These are phyloP conservation scores for Ogataea trehalophila DNA, from an alignment of 805 yeast species.

Conservation along the genomic window DNA sequence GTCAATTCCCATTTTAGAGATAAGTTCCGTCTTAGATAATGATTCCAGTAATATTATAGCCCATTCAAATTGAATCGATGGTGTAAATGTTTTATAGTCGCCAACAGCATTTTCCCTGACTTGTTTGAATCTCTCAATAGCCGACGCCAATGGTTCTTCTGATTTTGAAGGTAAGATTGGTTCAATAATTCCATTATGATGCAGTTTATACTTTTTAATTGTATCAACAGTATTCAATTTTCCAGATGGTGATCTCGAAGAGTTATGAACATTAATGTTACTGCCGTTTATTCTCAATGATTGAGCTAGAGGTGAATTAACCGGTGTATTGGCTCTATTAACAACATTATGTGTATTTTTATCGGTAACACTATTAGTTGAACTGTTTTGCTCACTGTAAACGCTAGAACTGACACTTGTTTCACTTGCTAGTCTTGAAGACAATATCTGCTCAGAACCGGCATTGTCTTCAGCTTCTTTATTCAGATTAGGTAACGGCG, in stretches of 20 bases:
- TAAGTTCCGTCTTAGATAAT: conserved; percentile 35
- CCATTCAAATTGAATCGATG: conserved; percentile 56
- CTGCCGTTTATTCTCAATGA: too few relatives aligned
- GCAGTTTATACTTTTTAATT: conserved; percentile 8
- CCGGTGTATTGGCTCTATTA: neutral
- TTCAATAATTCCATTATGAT: conserved; percentile 24
- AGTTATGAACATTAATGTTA: neutral
- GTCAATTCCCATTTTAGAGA: conserved; percentile 41
- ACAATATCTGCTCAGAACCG: neutral
- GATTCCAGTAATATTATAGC: conserved; percentile 55
- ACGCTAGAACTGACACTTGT: conserved; percentile 14
- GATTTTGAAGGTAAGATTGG: conserved; percentile 29
- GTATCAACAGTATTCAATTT: too few relatives aligned
- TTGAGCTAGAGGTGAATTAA: neutral
- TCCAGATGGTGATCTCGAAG: conserved; percentile 12
- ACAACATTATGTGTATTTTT: too few relatives aligned
- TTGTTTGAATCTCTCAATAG: conserved; percentile 25
- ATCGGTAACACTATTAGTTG: neutral
- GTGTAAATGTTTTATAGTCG: conserved; percentile 38
- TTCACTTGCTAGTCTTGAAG: conserved; percentile 9
- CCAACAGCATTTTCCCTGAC: conserved; percentile 30
- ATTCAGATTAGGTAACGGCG: conserved; percentile 14
- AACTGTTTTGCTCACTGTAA: conserved; percentile 7
- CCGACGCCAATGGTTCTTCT: conserved; percentile 20
- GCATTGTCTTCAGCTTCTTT: conserved; percentile 2